Base-by-base conservation (phyloP, 2,329 filamentous ascomycete species). In the Bisporella sp. region DNA sequence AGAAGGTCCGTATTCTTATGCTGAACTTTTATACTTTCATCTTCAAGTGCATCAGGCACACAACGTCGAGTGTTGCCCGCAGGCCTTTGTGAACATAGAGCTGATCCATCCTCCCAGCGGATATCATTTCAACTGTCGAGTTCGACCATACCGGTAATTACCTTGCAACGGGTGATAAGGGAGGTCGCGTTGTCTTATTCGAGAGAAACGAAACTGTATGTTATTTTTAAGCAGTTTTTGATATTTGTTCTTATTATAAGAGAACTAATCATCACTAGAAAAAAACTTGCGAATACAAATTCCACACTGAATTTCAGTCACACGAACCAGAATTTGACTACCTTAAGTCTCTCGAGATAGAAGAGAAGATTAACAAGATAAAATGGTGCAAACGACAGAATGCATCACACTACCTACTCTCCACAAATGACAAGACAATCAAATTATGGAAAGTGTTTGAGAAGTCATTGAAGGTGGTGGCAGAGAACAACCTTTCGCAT, bases 331-430 rank as follows among this genome's bases (percentile, higher is more conserved):
- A 99, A 72, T 99, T 99, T 71, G 93, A 99, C 71, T 99, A 99
- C 70, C 82, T 99, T 59, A 99, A 99, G 73, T 99, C 93, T 33
- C 80, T 99, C 62, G 93, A 99, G 73, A 99, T 99, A 66, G 93
- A 99, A 78, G 93, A 99, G 73, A 99, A 99, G 76, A 99, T 99
- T 79, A 99, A 99, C 80, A 99, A 99, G 78, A 99, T 99, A 75
- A 99, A 97, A 72, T 99, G 93, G 93, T 99, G 93, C 71, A 85
- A 87, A 67, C 85, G 93, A 72, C 92, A 97, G 73, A 99, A 99
- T 77, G 88, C 92, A 55, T 97, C 93, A 50, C 93, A 99, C 74
- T 99, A 96, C 71, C 82, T 99, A 47, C 82, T 99, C 51, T 97
- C 93, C 41, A 99, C 93, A 62, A 99, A 99, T 69, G 93, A 99